Evolutionary conservation across 495 filamentous ascomycete species (phyloP).

Genomic region (Jackrogersella minutella): DNA sequence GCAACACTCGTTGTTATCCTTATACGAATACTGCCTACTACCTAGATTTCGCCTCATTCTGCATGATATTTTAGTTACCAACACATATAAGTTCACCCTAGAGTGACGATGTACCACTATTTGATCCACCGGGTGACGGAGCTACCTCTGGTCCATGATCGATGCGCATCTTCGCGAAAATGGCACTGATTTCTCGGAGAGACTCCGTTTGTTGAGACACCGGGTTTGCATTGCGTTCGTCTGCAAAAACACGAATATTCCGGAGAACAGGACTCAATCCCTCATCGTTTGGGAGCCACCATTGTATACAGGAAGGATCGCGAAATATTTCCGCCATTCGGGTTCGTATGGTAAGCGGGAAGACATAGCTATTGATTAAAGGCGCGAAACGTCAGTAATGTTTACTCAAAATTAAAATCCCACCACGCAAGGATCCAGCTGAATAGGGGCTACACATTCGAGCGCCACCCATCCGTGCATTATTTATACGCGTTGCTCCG

Average conservation of each 20-base stretch:
- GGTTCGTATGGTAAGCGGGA: constrained; percentile 73
- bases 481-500: background rate
- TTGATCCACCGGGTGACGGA: constrained; percentile 34
- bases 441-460: background rate
- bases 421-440: background rate
- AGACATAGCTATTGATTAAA: constrained; percentile 72
- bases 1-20: background rate
- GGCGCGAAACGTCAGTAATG: constrained; percentile 19
- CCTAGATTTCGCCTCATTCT: background rate
- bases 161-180: constrained; percentile 65
- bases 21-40: background rate
- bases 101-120: constrained; percentile 29
- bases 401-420: constrained; percentile 20
- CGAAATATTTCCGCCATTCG: constrained; percentile 77
- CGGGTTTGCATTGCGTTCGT: constrained; percentile 70
- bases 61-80: background rate
- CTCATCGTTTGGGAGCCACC: constrained; percentile 90
- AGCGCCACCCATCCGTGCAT: background rate
- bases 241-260: constrained; percentile 76
- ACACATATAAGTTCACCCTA: background rate
- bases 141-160: constrained; percentile 29
- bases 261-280: constrained; percentile 74
- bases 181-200: constrained; percentile 76
- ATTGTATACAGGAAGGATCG: constrained; percentile 71
- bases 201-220: constrained; percentile 70